Conservation (phyloP, 2,329 filamentous ascomycete genomes). For the Colletotrichum lini region DNA sequence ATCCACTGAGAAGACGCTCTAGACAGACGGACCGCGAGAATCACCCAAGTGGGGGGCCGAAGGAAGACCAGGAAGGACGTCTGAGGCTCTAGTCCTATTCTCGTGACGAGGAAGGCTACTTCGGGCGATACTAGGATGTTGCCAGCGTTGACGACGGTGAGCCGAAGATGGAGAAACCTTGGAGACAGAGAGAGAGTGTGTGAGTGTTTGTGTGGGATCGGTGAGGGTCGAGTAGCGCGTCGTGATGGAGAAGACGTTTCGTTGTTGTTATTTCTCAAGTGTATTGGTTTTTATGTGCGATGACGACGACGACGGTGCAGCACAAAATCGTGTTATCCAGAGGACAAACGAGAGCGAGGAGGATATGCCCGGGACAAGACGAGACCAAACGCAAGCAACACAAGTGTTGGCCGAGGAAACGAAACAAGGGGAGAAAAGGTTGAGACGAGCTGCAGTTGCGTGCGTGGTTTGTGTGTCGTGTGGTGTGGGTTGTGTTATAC, state of each 20-base stretch:
- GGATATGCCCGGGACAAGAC: conserved; percentile 18
- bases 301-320: conserved; percentile 20
- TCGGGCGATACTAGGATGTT: conserved; percentile 32
- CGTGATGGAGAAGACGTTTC: neutral
- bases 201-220: conserved; percentile 4
- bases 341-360: conserved; percentile 23
- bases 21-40: conserved; percentile 42
- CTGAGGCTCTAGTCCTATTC: conserved; percentile 32
- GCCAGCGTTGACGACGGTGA: conserved; percentile 38
- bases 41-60: conserved; percentile 43
- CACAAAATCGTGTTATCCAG: neutral
- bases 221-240: conserved; percentile 12
- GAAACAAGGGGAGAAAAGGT: conserved; percentile 35
- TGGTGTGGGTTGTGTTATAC: conserved; percentile 35
- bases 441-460: conserved; percentile 35
- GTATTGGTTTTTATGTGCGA: conserved; percentile 6
- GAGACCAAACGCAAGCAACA: conserved; percentile 27
- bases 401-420: conserved; percentile 29
- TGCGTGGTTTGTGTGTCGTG: conserved; percentile 17
- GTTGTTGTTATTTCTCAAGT: conserved; percentile 7
- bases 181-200: neutral
- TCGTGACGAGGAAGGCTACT: conserved; percentile 33
- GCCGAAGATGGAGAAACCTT: conserved; percentile 40
- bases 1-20: conserved; percentile 39
- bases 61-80: conserved; percentile 37